Conservation (phyloP, 352 stramenopile species). For the Globisporangium alternatum region DNA sequence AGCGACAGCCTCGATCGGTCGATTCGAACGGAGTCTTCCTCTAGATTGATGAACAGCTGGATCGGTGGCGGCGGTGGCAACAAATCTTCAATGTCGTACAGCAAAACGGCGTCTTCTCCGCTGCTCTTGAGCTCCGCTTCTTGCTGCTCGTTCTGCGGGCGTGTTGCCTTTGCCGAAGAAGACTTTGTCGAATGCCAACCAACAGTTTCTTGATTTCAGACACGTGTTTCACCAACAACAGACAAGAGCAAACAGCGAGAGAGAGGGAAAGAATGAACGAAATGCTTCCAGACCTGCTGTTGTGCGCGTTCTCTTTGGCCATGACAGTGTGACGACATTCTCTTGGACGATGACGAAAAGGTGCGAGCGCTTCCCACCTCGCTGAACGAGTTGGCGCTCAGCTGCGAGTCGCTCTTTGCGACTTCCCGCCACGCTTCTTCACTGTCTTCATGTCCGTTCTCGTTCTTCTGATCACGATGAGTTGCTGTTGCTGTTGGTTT, state of each 20-base stretch:
- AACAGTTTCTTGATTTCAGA: conserved; percentile 2
- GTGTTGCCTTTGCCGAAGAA: not conserved
- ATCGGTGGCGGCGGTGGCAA: conserved; percentile 43
- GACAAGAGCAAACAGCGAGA: not conserved
- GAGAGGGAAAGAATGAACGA: conserved; percentile 16
- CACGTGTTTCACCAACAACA: not conserved
- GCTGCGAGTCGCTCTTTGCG: conserved; percentile 25
- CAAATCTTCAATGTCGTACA: conserved; percentile 65
- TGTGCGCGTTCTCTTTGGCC: conserved; percentile 14
- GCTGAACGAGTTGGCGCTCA: conserved; percentile 32
- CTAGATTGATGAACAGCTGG: conserved; percentile 14
- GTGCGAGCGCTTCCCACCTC: conserved; percentile 50
- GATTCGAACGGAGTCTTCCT: conserved; percentile 51
- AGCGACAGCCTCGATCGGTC: conserved; percentile 38
- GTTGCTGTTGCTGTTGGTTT: conserved; percentile 5
- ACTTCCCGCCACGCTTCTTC: conserved; percentile 52
- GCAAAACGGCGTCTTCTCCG: conserved; percentile 33
- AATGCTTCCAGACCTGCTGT: conserved; percentile 20
- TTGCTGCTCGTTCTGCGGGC: not conserved
- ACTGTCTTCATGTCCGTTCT: not conserved
- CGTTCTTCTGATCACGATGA: conserved; percentile 1
- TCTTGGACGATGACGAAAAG: not conserved
- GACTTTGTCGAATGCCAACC: conserved; percentile 1
- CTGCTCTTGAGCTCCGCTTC: conserved; percentile 3
- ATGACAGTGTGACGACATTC: conserved; percentile 17